Evolutionary conservation across 225 moss, liverwort and hornwort genomes (phyloP).

Genomic region (Neckera pumila): DNA sequence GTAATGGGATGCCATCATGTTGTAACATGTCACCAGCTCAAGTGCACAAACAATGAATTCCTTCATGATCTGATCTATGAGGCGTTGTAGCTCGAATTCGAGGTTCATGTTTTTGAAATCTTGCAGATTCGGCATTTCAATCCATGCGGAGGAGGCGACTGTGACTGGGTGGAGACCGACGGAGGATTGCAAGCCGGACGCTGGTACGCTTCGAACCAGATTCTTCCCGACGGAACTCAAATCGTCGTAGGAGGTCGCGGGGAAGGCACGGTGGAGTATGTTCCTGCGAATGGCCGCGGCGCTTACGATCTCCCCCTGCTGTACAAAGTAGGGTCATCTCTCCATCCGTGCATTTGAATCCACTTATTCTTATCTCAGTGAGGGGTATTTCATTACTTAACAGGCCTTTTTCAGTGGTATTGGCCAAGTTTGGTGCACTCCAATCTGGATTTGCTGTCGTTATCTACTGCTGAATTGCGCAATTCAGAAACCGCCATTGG

Average conservation of each 20-base stretch:
- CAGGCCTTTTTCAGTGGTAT: not conserved
- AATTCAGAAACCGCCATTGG: not conserved
- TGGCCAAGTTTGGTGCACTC: no score
- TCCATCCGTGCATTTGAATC: not conserved
- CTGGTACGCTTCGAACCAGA: slow-evolving; percentile 68
- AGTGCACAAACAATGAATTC: no score
- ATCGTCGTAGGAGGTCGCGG: slow-evolving; percentile 39
- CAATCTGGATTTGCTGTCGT: not conserved
- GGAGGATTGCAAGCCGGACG: slow-evolving; percentile 29
- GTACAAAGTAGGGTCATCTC: not conserved
- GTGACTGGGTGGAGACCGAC: slow-evolving; percentile 53
- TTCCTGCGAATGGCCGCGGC: slow-evolving; percentile 40
- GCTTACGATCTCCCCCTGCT: slow-evolving; percentile 10
- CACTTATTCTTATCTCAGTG: not conserved
- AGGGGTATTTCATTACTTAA: no score
- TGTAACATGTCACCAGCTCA: not conserved
- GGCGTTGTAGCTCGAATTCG: not conserved
- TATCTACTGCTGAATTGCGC: not conserved
- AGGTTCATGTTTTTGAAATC: not conserved
- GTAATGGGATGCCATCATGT: not conserved
- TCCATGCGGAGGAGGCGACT: slow-evolving; percentile 43
- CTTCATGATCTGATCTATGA: not conserved
- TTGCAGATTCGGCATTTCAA: slow-evolving; percentile 24
- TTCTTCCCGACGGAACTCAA: slow-evolving; percentile 38
- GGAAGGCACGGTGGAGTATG: slow-evolving; percentile 23